Base-by-base conservation (phyloP, 106 monocot species). In the Platanthera guangdongensis region DNA sequence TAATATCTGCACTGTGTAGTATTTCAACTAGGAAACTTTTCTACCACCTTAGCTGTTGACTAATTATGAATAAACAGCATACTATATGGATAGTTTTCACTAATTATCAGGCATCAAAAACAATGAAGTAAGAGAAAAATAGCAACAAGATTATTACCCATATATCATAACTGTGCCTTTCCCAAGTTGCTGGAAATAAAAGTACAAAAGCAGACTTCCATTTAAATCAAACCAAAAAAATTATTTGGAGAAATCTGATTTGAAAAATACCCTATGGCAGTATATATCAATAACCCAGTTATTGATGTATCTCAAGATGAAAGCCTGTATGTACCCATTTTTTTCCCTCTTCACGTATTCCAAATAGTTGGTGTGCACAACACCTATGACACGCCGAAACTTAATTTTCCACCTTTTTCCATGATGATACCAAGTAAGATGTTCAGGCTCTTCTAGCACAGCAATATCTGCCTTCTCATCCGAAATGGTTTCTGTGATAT, bases 361-460 rank as follows among this genome's bases (percentile, higher is more conserved):
- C 81, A 96, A 75, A 81, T 96, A 96, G 76, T 96, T 96, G 50
- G 95, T 96, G 78, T 91, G 95, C 69, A 96, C 84, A 76, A 96
- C 52, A 52, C 95, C 95, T 70, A 93, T 87, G 18, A 96, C 95
- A 80, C 54, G 47, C 19, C 79, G 82, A 81, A 96, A 93, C 77
- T 96, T 96, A 48, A 72, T 70, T 82, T 96, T 96, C 95, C 95
- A 96, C 76, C 73, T 90, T 16, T 78, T 84, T 7, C 95, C 95
- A 80, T 96, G 95, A 82, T 96, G 95, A 73, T 87, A 92, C 95
- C 92, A 95, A 63, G 88, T 95, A 32, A 95, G 86, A 77, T 95
- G 92, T 67, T 95, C 95, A 59, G 95, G 95, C 75, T 95, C 95
- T 81, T 95, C 95, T 60, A 95, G 84, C 4, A 95, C 88, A 57